Percentiles rank a stretch among this genome's conserved stretches.
Conservation (phyloP, 805 yeast species). For the Wickerhamiella azymoides region DNA sequence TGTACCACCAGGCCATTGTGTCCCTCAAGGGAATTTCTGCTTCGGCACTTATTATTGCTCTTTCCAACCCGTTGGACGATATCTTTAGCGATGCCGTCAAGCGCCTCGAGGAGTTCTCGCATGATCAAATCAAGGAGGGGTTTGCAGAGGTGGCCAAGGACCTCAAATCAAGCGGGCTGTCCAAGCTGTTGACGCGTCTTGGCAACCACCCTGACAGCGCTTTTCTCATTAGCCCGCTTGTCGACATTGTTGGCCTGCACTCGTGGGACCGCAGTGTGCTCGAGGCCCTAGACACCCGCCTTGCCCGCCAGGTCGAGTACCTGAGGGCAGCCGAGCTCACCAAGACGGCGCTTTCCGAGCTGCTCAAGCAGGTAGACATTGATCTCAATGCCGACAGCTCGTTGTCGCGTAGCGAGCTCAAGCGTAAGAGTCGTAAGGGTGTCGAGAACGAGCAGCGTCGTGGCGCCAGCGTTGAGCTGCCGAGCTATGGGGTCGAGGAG, state of each 20-base stretch:
- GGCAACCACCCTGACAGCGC: conserved; percentile 38
- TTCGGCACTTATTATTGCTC: conserved; percentile 46
- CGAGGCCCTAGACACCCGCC: conserved; percentile 31
- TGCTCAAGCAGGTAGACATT: conserved; percentile 17
- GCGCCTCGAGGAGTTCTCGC: conserved; percentile 55
- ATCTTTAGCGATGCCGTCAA: conserved; percentile 53
- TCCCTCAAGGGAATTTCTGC: conserved; percentile 61
- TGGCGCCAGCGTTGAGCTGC: conserved; percentile 12
- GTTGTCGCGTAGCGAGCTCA: conserved; percentile 16
- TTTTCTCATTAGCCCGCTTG: conserved; percentile 46
- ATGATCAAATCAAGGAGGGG: conserved; percentile 26
- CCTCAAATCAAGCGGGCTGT: conserved; percentile 15
- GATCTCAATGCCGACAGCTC: conserved; percentile 12
- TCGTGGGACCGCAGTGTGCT: conserved; percentile 45
- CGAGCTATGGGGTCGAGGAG: conserved; percentile 25
- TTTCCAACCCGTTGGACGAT: conserved; percentile 43
- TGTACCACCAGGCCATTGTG: conserved; percentile 69
- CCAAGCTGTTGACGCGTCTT: conserved; percentile 31
- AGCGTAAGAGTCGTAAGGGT: conserved; percentile 16
- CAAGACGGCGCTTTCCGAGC: conserved; percentile 19
- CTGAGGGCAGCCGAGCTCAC: conserved; percentile 15
- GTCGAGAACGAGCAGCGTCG: conserved; percentile 2
- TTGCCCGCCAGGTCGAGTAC: conserved; percentile 36
- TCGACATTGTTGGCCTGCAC: conserved; percentile 63
- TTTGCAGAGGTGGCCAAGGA: conserved; percentile 19